Base-by-base conservation (phyloP, 768 basidiomycete species). In the Tylopilus vinaceipallidus region DNA sequence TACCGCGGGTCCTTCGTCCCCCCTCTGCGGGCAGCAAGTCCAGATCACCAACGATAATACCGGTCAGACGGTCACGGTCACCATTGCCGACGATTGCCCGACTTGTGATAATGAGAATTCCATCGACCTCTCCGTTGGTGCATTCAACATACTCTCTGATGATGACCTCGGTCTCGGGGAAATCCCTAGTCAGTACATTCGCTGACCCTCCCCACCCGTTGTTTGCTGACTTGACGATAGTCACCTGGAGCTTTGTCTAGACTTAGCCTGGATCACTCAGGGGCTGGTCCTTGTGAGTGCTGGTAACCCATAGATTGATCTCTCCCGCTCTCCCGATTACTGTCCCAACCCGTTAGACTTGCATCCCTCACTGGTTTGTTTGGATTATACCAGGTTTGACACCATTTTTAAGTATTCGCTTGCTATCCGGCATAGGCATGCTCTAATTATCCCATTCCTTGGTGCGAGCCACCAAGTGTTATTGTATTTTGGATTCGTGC, bases 21-120 rank as follows among this genome's bases (percentile, higher is more conserved):
- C 64, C 9, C 73, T 82, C 56, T 97, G 95, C 61, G 88, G 88
- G 49, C 70, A 74, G 61, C 60, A 70, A 41, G 79, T 95, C 58
- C 56, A 63, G 55, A 79, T 97, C 62, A 82, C 72, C 50, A 88
- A 89, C 73, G 57, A 70, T 22, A 82, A 80, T 69, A 69, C 45
- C 12, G 73, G 77, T 42, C 20, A 73, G 67, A 63, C 67, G n/a
- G 76, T 88, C 50, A 73, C 67, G 4, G 91, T 83, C 38, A 77
- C 73, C 22, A 74, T 97, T 55, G 88, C 79, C 12, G 91, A 93
- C 57, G 83, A 77, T 32, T 97, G 92, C 75, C 91, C 91, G 22
- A 85, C 84, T 17, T 95, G 91, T 72, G 43, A 61, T 0, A 81
- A 79, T 58, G 29, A 30, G 24, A 77, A 86, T 66, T 88, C 84